phyloP scores from a whole-genome alignment of 352 stramenopile genomes.

The Phytophthora crassamura region DNA sequence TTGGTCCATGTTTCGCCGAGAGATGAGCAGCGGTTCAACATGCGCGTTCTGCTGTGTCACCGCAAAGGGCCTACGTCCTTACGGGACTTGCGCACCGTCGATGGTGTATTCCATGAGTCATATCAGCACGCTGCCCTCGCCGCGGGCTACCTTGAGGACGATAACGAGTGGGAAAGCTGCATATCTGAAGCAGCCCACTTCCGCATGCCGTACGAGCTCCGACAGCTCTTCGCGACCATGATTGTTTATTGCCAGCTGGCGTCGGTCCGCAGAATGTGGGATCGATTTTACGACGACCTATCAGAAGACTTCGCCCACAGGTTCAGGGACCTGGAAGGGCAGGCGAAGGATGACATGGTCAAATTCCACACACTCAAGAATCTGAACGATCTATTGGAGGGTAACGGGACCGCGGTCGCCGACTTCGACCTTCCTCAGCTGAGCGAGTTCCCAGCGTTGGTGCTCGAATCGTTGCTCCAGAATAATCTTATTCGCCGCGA shows the following conservation, averaged over 20 bases:
- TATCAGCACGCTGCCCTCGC: slow-evolving; percentile 18
- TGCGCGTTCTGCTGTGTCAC: slow-evolving; percentile 32
- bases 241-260: too few species aligned
- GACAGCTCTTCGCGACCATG: slow-evolving; percentile 36
- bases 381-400: slow-evolving; percentile 2
- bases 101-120: slow-evolving; percentile 1
- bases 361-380: slow-evolving; percentile 25
- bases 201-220: slow-evolving; percentile 33
- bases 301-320: slow-evolving; percentile 9
- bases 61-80: slow-evolving; percentile 26
- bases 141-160: slow-evolving; percentile 27
- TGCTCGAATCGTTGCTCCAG: not conserved
- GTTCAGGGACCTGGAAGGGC: not conserved
- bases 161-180: slow-evolving; percentile 23
- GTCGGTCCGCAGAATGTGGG: slow-evolving; percentile 16
- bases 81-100: slow-evolving; percentile 26
- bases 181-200: slow-evolving; percentile 27
- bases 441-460: slow-evolving; percentile 3
- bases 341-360: slow-evolving; percentile 5
- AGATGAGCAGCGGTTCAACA: slow-evolving; percentile 29
- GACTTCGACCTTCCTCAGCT: slow-evolving; percentile 21
- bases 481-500: slow-evolving; percentile 16
- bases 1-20: slow-evolving; percentile 24
- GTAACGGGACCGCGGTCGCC: slow-evolving; percentile 5
- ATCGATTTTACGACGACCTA: slow-evolving; percentile 20